A percentile compares a stretch with the other conserved stretches of the same genome.
These are phyloP conservation scores for Trichosporon faecale DNA, from an alignment of 1,284 basidiomycete species.

Conservation along the genomic window DNA sequence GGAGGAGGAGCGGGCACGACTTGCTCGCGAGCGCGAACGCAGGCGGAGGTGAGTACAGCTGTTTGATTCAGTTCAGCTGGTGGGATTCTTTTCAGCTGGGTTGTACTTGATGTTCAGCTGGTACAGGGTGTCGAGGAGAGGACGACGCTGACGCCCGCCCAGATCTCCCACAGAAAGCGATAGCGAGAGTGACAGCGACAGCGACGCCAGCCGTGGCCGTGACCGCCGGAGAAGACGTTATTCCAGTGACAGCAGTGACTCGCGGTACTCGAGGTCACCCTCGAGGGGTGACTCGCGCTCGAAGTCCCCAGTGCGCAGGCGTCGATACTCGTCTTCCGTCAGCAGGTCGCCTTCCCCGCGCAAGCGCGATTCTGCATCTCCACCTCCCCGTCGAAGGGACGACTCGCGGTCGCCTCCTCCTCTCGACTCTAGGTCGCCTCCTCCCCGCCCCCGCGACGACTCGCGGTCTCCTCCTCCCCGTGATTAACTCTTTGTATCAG, in stretches of 20 bases:
- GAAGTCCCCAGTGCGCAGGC: neutral
- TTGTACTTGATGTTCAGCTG: neutral
- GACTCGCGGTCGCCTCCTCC: neutral
- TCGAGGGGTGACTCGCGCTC: neutral
- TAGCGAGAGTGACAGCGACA: neutral
- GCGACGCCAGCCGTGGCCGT: neutral
- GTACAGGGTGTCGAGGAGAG: neutral
- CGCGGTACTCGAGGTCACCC: neutral
- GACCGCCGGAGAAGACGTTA: slow-evolving; percentile 9
- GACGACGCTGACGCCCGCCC: neutral
- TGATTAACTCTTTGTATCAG: neutral
- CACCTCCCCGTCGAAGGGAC: neutral
- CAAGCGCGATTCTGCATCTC: neutral
- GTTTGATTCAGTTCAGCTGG: no score
- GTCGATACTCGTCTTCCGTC: slow-evolving; percentile 5
- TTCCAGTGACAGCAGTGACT: slow-evolving; percentile 5
- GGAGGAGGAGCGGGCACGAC: slow-evolving; percentile 40
- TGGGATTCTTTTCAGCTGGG: no score
- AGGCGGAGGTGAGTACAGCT: slow-evolving; percentile 20
- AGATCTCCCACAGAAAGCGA: neutral
- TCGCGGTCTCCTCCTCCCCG: neutral
- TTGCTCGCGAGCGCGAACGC: slow-evolving; percentile 23
- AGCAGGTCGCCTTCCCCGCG: neutral
- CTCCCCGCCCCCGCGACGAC: slow-evolving; percentile 14
- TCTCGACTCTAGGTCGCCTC: slow-evolving; percentile 22